Evolutionary conservation across 768 basidiomycete species (phyloP).

Genomic region (Boletus barrowsii): DNA sequence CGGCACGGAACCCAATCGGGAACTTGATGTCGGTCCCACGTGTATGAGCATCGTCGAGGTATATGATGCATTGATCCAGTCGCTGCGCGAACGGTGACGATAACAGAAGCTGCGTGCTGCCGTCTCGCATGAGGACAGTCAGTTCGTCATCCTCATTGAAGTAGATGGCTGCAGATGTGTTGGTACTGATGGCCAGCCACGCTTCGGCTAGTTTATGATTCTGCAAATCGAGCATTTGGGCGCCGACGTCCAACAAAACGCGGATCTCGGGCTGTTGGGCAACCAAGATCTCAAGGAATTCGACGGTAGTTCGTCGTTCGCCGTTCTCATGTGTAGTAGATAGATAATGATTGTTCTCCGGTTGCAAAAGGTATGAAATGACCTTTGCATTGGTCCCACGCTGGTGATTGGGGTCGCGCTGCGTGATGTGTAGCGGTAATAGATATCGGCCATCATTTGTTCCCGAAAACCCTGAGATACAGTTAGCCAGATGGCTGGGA

Average conservation of each 20-base stretch:
- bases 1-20: conserved; percentile 31
- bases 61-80: conserved; percentile 24
- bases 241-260: conserved; percentile 53
- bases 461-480: conserved; percentile 41
- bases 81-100: conserved; percentile 6
- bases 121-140: neutral
- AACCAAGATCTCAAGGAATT: conserved; percentile 33
- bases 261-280: conserved; percentile 34
- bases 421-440: conserved; percentile 13
- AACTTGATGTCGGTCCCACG: conserved; percentile 51
- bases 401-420: too few relatives aligned
- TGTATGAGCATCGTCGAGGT: conserved; percentile 52
- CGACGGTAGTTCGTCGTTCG: conserved; percentile 8
- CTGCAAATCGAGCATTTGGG: conserved; percentile 49
- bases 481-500: neutral
- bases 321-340: conserved; percentile 12
- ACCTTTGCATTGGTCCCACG: too few relatives aligned
- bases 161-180: conserved; percentile 42
- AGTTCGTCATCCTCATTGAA: conserved; percentile 26
- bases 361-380: conserved; percentile 14
- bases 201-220: conserved; percentile 37
- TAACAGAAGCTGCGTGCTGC: neutral
- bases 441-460: conserved; percentile 48
- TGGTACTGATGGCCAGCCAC: conserved; percentile 13
- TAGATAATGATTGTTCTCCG: conserved; percentile 40